Evolutionary conservation across 805 yeast genomes (phyloP).

Genomic region (Kazachstania taianensis): DNA sequence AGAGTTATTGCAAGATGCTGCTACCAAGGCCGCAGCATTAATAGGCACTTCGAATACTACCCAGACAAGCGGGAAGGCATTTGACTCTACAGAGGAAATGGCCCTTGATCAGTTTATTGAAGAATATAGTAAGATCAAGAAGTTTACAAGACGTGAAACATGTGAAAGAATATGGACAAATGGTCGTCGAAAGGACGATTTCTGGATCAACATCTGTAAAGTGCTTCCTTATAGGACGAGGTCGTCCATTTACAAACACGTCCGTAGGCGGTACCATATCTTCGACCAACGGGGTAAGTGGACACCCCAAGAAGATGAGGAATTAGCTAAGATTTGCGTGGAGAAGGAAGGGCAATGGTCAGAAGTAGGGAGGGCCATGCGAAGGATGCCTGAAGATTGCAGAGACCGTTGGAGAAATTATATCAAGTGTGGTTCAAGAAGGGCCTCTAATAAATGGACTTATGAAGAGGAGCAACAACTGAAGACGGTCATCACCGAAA

Average conservation of each 20-base stretch:
- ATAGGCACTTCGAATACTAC: slow-evolving; percentile 23
- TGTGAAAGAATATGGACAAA: slow-evolving; percentile 86
- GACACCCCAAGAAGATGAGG: slow-evolving; percentile 72
- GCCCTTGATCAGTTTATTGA: slow-evolving; percentile 65
- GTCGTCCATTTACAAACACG: slow-evolving; percentile 87
- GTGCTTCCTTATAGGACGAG: slow-evolving; percentile 80
- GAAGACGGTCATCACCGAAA: slow-evolving; percentile 41
- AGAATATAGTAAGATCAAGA: slow-evolving; percentile 56
- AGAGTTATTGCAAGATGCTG: slow-evolving; percentile 34
- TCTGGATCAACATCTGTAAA: slow-evolving; percentile 75
- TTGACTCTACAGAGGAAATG: slow-evolving; percentile 42
- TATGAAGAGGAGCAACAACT: slow-evolving; percentile 57
- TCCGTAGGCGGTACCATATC: slow-evolving; percentile 78
- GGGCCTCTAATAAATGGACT: slow-evolving; percentile 76
- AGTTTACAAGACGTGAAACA: slow-evolving; percentile 54
- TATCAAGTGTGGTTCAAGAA: slow-evolving; percentile 75
- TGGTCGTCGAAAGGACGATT: slow-evolving; percentile 72
- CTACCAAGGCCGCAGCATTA: slow-evolving; percentile 33
- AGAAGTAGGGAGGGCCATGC: slow-evolving; percentile 64
- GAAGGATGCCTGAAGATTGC: slow-evolving; percentile 96
- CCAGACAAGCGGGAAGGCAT: slow-evolving; percentile 27
- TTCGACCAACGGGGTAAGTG: slow-evolving; percentile 85
- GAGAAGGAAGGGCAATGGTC: slow-evolving; percentile 83
- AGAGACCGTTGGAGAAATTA: slow-evolving; percentile 95
- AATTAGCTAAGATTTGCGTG: slow-evolving; percentile 50